Evolutionary conservation across 306 rosid species (phyloP).

Genomic region (Lupinus albus): DNA sequence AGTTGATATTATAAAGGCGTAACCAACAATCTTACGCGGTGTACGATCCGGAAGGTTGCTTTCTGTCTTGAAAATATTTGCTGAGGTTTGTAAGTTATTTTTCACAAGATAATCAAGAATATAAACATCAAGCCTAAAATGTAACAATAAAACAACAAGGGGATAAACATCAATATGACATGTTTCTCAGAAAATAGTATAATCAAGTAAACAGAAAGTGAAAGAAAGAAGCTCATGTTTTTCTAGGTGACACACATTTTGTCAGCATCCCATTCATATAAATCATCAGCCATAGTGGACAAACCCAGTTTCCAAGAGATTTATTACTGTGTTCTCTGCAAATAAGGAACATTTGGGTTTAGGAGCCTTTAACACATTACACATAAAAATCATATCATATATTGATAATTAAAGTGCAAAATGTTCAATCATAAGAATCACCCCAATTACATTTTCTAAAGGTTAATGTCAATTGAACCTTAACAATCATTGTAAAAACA

Average conservation of each 20-base stretch:
- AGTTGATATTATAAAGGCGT: no score
- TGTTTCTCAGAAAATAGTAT: constrained; percentile 20
- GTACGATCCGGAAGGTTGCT: constrained; percentile 87
- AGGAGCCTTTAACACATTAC: background rate
- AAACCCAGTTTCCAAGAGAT: constrained; percentile 28
- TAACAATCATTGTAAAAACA: background rate
- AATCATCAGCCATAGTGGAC: constrained; percentile 68
- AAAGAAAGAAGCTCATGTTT: background rate
- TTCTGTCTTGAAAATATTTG: constrained; percentile 80
- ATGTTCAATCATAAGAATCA: no score
- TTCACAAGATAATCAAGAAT: constrained; percentile 83
- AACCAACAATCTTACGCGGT: constrained; percentile 61
- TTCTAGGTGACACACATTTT: constrained; percentile 61
- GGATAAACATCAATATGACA: constrained; percentile 14
- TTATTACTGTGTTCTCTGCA: constrained; percentile 41
- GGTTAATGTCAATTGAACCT: constrained; percentile 8
- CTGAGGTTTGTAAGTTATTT: constrained; percentile 72
- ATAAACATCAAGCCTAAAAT: constrained; percentile 86
- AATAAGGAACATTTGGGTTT: background rate
- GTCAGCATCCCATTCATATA: constrained; percentile 93
- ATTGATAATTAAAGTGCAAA: constrained; percentile 1
- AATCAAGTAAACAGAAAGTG: background rate
- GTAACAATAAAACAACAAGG: background rate
- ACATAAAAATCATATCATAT: constrained; percentile 14
- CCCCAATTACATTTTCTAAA: background rate